Conservation (phyloP, 2,329 filamentous ascomycete species). For the Colletotrichum plurivorum region DNA sequence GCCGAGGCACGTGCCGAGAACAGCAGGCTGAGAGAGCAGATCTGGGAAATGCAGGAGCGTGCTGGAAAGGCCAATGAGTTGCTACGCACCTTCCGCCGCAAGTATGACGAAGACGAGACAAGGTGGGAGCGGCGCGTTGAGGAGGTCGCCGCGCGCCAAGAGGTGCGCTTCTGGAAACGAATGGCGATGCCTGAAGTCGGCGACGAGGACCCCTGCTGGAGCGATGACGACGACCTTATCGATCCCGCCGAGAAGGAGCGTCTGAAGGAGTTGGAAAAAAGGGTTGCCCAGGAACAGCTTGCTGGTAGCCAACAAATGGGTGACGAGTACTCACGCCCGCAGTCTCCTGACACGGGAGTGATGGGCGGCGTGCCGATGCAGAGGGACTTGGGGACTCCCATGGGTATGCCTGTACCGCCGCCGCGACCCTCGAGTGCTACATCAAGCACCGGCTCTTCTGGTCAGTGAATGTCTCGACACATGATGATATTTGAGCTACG, state of each 20-base stretch:
- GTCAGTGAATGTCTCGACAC: constrained; percentile 51
- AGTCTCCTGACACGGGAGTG: constrained; percentile 43
- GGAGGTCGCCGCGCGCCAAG: constrained; percentile 67
- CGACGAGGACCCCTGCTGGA: constrained; percentile 74
- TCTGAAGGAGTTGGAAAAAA: constrained; percentile 64
- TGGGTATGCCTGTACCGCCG: constrained; percentile 52
- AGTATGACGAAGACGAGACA: constrained; percentile 69
- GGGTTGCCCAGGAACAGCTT: constrained; percentile 55
- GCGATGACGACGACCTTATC: constrained; percentile 75
- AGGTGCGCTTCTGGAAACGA: constrained; percentile 76
- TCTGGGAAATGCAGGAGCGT: constrained; percentile 76
- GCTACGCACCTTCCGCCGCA: constrained; percentile 69
- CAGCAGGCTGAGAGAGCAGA: constrained; percentile 72
- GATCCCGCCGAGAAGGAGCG: constrained; percentile 73
- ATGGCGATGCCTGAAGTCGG: constrained; percentile 74
- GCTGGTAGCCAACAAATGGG: constrained; percentile 52
- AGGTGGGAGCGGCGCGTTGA: constrained; percentile 69
- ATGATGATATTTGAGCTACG: constrained; percentile 1
- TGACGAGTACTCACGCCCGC: constrained; percentile 50
- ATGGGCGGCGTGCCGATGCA: constrained; percentile 62
- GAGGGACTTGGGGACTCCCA: constrained; percentile 48
- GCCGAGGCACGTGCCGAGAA: constrained; percentile 77
- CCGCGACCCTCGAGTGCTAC: constrained; percentile 57
- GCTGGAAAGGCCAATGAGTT: constrained; percentile 71
- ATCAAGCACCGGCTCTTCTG: constrained; percentile 60